Evolutionary conservation across 148 eudicot genomes (phyloP).

Genomic region (Vaccinium myrtillus): DNA sequence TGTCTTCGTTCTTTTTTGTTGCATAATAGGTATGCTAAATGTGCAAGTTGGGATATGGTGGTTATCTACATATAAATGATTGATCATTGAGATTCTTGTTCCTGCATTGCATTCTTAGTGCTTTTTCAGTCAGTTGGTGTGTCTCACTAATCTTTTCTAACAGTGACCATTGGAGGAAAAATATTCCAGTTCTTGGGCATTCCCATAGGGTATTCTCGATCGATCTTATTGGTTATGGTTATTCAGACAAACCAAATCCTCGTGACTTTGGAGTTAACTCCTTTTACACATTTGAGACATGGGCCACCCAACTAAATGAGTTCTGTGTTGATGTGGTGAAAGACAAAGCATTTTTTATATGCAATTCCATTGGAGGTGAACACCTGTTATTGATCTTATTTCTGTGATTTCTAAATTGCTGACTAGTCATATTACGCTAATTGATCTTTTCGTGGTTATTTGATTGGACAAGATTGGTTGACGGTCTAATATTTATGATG

Average conservation of each 20-base stretch:
- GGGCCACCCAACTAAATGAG: constrained; percentile 92
- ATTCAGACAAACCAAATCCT: constrained; percentile 96
- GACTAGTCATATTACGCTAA: not conserved
- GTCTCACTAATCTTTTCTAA: constrained; percentile 7
- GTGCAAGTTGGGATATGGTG: not conserved
- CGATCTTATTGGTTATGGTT: constrained; percentile 96
- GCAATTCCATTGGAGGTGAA: constrained; percentile 98
- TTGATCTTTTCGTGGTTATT: not conserved
- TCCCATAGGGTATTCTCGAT: constrained; percentile 80
- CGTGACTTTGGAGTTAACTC: constrained; percentile 48
- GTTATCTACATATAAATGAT: not conserved
- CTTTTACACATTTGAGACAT: constrained; percentile 89
- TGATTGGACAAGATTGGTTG: not conserved
- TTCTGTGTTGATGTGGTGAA: constrained; percentile 73
- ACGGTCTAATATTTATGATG: not conserved
- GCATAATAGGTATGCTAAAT: not conserved
- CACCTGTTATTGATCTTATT: not conserved
- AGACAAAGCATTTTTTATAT: constrained; percentile 81
- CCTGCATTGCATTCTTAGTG: not conserved
- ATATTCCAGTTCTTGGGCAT: constrained; percentile 67
- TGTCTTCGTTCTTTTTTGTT: not conserved
- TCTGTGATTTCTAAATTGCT: not conserved
- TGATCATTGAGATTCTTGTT: not conserved
- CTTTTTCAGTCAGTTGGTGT: not conserved
- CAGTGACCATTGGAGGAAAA: constrained; percentile 99